A percentile compares a stretch with the other conserved stretches of the same genome.
Evolutionary conservation across 192 early-diverging fungal species (phyloP).

Genomic region (Borealophlyctis nickersoniae): DNA sequence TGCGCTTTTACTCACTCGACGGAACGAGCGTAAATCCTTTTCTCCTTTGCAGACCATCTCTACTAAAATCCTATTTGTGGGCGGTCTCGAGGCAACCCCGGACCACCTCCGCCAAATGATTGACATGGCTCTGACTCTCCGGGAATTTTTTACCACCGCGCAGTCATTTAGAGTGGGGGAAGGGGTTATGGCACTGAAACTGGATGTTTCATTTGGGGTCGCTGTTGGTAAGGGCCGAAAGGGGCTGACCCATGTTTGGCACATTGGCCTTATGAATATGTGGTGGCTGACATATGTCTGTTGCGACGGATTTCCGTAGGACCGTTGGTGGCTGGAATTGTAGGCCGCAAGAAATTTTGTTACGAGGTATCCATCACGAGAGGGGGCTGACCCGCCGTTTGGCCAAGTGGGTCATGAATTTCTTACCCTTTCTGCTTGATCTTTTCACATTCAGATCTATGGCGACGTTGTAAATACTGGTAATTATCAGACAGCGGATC

Average conservation of each 20-base stretch:
- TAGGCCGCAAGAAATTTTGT: slow-evolving; percentile 45
- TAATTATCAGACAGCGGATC: not conserved
- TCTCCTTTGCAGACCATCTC: slow-evolving; percentile 39
- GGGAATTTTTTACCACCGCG: slow-evolving; percentile 21
- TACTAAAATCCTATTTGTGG: slow-evolving; percentile 47
- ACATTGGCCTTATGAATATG: too few species aligned
- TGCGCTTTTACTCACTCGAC: too few species aligned
- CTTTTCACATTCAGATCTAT: slow-evolving; percentile 30
- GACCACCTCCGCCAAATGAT: slow-evolving; percentile 34
- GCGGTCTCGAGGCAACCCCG: slow-evolving; percentile 30
- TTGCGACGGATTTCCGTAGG: too few species aligned
- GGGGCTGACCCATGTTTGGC: too few species aligned
- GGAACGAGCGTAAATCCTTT: too few species aligned
- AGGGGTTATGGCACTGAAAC: slow-evolving; percentile 19
- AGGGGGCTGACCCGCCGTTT: too few species aligned
- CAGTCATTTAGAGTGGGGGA: slow-evolving; percentile 24
- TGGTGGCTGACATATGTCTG: too few species aligned
- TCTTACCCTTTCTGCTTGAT: slow-evolving; percentile 3
- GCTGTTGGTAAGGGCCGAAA: slow-evolving; percentile 35
- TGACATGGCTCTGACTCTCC: slow-evolving; percentile 37
- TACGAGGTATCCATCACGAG: slow-evolving; percentile 39
- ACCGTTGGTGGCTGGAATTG: slow-evolving; percentile 51
- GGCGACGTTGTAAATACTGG: slow-evolving; percentile 50
- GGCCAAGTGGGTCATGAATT: too few species aligned
- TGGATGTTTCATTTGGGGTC: slow-evolving; percentile 42